Percentiles rank a stretch among this genome's conserved stretches.
Evolutionary conservation across 176 grass and related monocot genomes (phyloP).

Genomic region (Oryza officinalis): DNA sequence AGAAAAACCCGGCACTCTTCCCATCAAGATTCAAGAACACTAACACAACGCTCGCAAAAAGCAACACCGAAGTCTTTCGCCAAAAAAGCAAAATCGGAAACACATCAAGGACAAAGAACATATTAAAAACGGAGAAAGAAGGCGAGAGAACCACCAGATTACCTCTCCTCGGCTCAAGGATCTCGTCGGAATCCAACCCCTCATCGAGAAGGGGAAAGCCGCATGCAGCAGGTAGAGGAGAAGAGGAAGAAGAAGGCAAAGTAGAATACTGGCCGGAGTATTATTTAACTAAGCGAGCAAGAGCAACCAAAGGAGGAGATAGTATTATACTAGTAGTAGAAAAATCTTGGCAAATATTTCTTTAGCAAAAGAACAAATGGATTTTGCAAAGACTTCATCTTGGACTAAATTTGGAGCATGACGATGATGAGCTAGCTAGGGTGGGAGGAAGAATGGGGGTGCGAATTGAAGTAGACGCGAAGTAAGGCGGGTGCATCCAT

Average conservation of each 20-base stretch:
- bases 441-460: background rate
- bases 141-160: background rate
- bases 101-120: background rate
- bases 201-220: background rate
- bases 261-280: background rate
- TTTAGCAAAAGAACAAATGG: background rate
- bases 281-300: slow-evolving; percentile 1
- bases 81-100: background rate
- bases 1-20: no score
- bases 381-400: background rate
- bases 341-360: background rate
- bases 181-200: background rate
- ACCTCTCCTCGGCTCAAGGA: background rate
- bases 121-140: background rate
- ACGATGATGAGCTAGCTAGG: background rate
- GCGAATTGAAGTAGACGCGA: background rate
- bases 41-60: background rate
- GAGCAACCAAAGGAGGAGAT: background rate
- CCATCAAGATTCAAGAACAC: background rate
- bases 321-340: background rate
- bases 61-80: background rate
- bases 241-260: background rate
- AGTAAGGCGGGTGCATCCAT: background rate
- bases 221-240: background rate
- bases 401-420: background rate